Evolutionary conservation across 2,329 filamentous ascomycete genomes (phyloP).

Genomic region (Aureobasidium sp.): DNA sequence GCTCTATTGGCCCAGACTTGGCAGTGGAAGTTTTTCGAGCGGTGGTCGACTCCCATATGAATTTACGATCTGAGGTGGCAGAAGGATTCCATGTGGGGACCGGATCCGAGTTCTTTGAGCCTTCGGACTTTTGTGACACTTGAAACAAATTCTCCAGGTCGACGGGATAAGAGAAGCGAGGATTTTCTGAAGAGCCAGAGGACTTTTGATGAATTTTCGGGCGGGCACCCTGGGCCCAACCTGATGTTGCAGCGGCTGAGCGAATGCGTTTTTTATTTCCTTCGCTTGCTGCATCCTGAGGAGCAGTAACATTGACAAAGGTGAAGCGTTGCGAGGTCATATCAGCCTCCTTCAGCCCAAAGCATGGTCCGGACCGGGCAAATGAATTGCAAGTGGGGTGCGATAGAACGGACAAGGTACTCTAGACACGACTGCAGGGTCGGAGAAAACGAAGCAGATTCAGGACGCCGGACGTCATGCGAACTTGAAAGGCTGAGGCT

Average conservation of each 20-base stretch:
- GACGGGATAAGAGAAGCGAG: not conserved
- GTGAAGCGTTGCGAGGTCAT: slow-evolving; percentile 17
- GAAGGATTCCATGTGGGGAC: not conserved
- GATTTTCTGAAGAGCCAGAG: not conserved
- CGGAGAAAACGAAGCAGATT: not conserved
- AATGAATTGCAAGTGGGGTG: not conserved
- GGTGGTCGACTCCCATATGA: slow-evolving; percentile 2
- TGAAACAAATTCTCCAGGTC: not conserved
- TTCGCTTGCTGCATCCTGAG: slow-evolving; percentile 19
- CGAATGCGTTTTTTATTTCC: slow-evolving; percentile 27
- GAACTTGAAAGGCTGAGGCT: not conserved
- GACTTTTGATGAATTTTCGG: slow-evolving; percentile 15
- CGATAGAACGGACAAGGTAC: not conserved
- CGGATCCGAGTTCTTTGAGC: not conserved
- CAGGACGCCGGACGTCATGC: not conserved
- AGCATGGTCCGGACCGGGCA: not conserved
- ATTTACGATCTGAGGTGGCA: not conserved
- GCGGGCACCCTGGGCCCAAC: slow-evolving; percentile 22
- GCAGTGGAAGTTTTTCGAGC: not conserved
- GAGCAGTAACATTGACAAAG: slow-evolving; percentile 27
- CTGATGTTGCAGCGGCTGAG: slow-evolving; percentile 25
- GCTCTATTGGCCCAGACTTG: not conserved
- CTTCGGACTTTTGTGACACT: not conserved
- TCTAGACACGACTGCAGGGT: not conserved
- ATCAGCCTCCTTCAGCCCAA: not conserved